phyloP scores from a whole-genome alignment of 2,329 filamentous ascomycete species.

The Monilinia vaccinii-corymbosi region DNA sequence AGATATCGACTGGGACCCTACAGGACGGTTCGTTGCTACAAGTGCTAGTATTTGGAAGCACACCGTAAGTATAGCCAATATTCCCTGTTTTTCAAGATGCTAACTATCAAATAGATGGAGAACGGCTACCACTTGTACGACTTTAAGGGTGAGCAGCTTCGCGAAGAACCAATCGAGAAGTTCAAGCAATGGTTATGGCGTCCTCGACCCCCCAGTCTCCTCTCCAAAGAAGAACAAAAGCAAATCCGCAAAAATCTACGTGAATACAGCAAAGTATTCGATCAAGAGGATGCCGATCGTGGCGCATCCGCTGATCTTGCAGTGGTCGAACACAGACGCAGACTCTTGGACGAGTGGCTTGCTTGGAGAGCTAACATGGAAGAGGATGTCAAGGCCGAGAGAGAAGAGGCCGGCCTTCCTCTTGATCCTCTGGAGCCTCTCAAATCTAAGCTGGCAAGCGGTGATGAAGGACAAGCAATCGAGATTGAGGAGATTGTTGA shows the following conservation, averaged over 20 bases:
- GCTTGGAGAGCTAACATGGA: conserved; percentile 71
- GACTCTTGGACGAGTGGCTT: conserved; percentile 79
- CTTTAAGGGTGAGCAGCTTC: conserved; percentile 81
- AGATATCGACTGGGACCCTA: conserved; percentile 96
- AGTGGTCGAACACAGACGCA: conserved; percentile 79
- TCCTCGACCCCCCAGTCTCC: conserved; percentile 80
- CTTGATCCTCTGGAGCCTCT: conserved; percentile 54
- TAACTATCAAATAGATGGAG: conserved; percentile 64
- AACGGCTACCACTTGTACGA: conserved; percentile 98
- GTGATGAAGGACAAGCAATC: conserved; percentile 53
- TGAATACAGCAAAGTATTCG: conserved; percentile 90
- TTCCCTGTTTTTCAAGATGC: conserved; percentile 11
- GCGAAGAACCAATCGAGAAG: conserved; percentile 87
- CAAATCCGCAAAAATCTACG: conserved; percentile 95
- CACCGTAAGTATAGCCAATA: conserved; percentile 53
- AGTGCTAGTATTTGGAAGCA: conserved; percentile 96
- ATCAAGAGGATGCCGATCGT: conserved; percentile 89
- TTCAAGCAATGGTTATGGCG: conserved; percentile 98
- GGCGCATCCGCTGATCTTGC: conserved; percentile 90
- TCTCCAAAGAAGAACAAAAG: conserved; percentile 96
- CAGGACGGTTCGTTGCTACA: conserved; percentile 85
- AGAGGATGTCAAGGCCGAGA: conserved; percentile 63
- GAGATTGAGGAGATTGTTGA: conserved; percentile 81
- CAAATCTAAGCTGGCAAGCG: conserved; percentile 43
- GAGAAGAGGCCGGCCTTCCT: conserved; percentile 56